These are phyloP conservation scores for Microdochium nivale DNA, from an alignment of 2,329 filamentous ascomycete species.

Conservation along the genomic window DNA sequence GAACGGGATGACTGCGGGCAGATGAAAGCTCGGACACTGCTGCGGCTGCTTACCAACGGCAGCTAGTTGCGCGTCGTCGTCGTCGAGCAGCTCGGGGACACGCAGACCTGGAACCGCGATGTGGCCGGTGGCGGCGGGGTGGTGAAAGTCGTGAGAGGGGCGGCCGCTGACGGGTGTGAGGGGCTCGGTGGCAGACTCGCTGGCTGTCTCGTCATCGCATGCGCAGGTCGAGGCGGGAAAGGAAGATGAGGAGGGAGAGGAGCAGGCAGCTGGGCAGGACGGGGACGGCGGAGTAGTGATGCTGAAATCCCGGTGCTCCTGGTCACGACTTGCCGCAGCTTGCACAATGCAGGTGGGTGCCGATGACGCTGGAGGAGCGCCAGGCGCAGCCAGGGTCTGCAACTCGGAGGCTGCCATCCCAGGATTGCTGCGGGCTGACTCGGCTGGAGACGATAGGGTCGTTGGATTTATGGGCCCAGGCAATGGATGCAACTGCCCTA, in stretches of 20 bases:
- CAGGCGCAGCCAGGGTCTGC: background rate
- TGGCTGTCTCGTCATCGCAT: background rate
- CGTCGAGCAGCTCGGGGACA: background rate
- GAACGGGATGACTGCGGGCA: background rate
- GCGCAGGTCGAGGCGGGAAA: background rate
- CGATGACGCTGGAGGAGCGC: constrained; percentile 3
- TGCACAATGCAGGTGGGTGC: constrained; percentile 17
- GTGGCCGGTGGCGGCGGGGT: background rate
- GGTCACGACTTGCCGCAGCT: background rate
- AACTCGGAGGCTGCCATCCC: background rate
- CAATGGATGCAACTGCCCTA: background rate
- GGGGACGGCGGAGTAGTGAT: background rate
- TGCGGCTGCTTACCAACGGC: background rate
- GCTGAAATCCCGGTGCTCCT: background rate
- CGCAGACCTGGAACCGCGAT: background rate
- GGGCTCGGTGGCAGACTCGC: background rate
- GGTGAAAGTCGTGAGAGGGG: background rate
- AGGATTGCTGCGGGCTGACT: background rate
- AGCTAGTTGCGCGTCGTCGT: background rate
- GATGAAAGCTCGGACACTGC: background rate
- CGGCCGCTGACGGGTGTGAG: background rate
- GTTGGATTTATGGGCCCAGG: background rate
- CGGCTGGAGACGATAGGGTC: background rate
- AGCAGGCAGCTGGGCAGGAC: background rate
- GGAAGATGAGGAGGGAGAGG: background rate